Conservation (phyloP, 192 early-diverging fungal genomes). For the Podila epigama region DNA sequence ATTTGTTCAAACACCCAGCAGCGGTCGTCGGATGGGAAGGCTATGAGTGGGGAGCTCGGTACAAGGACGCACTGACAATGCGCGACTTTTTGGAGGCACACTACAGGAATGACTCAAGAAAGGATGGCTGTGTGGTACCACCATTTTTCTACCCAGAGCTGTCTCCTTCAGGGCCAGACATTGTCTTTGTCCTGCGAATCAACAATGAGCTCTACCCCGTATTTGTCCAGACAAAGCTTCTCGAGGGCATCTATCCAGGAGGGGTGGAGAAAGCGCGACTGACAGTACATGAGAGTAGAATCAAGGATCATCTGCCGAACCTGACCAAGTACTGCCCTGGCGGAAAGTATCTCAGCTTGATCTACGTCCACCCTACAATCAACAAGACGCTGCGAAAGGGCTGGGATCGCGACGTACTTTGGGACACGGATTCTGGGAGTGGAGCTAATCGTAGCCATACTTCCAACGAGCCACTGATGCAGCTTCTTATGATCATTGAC, state of each 20-base stretch:
- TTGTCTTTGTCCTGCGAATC: background rate
- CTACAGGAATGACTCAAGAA: background rate
- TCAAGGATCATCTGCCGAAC: too few relatives aligned
- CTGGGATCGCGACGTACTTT: slow-evolving; percentile 8
- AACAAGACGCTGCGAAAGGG: slow-evolving; percentile 1
- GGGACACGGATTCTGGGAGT: slow-evolving; percentile 3
- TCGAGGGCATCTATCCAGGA: background rate
- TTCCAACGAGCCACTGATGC: slow-evolving; percentile 1
- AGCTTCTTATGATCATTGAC: slow-evolving; percentile 12
- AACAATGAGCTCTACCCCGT: background rate
- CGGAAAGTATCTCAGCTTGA: too few relatives aligned
- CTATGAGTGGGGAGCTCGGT: background rate
- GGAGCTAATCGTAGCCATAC: slow-evolving; percentile 1
- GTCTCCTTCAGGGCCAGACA: background rate
- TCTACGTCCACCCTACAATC: slow-evolving; percentile 3
- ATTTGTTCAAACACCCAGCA: background rate
- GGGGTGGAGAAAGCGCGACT: too few relatives aligned
- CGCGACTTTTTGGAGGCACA: background rate
- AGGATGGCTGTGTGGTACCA: background rate
- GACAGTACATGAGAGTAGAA: too few relatives aligned
- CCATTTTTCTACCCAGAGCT: background rate
- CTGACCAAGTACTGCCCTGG: too few relatives aligned
- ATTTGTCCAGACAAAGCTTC: background rate
- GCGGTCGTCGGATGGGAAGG: background rate
- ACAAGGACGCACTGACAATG: background rate